Evolutionary conservation across 1,284 basidiomycete genomes (phyloP).

Genomic region (Flammula alnicola): DNA sequence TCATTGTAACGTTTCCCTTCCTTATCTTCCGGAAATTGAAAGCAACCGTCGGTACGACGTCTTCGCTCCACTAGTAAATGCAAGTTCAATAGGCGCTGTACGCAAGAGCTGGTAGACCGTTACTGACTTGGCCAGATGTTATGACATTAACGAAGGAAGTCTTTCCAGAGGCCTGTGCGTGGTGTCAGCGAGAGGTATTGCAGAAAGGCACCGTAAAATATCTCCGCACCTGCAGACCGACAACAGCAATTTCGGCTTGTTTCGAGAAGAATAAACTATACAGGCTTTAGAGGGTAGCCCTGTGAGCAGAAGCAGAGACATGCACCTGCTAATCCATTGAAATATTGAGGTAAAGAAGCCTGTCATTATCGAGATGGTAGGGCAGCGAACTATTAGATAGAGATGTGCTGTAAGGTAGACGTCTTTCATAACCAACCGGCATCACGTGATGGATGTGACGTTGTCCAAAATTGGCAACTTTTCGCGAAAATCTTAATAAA

Average conservation of each 20-base stretch:
- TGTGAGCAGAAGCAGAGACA: not conserved
- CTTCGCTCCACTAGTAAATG: conserved; percentile 78
- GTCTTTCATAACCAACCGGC: too few relatives aligned
- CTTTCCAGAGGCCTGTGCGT: conserved; percentile 84
- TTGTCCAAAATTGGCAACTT: too few relatives aligned
- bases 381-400: too few relatives aligned
- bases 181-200: not conserved
- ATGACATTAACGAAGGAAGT: conserved; percentile 94
- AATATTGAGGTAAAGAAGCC: conserved; percentile 71
- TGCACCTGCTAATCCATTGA: conserved; percentile 69
- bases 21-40: conserved; percentile 88
- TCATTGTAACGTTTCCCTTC: conserved; percentile 90
- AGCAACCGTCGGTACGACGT: conserved; percentile 92
- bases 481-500: too few relatives aligned
- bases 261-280: conserved; percentile 85
- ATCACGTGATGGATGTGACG: too few relatives aligned
- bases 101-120: conserved; percentile 1
- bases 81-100: conserved; percentile 6
- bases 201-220: not conserved
- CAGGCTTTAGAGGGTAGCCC: not conserved
- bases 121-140: conserved; percentile 77
- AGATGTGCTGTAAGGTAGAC: too few relatives aligned
- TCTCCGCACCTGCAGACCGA: conserved; percentile 81
- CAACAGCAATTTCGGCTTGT: conserved; percentile 89
- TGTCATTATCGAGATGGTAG: conserved; percentile 47